Conservation (phyloP, 23 red algal genomes). For the Chondrus crispus region DNA sequence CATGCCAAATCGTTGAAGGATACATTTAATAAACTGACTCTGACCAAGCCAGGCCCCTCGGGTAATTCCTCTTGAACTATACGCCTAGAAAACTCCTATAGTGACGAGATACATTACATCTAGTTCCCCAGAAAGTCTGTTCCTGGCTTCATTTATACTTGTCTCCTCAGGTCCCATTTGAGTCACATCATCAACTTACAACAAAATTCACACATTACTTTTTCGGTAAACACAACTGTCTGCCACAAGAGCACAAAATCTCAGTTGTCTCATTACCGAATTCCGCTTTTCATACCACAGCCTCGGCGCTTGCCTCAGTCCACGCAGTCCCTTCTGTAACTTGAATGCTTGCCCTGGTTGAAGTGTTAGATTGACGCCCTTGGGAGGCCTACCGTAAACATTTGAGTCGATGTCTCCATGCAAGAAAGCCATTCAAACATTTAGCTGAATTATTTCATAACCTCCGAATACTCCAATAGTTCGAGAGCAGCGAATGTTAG, state of each 20-base stretch:
- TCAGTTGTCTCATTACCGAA: neutral
- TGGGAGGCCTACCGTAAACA: neutral
- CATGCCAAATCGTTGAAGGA: too few relatives aligned
- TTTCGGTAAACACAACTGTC: neutral
- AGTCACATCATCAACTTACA: neutral
- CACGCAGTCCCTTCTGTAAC: neutral
- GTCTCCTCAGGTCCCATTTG: neutral
- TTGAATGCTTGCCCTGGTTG: neutral
- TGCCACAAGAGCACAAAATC: neutral
- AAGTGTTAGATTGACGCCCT: neutral
- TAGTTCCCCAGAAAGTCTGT: neutral
- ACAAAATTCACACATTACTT: neutral
- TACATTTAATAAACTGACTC: too few relatives aligned
- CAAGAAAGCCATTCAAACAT: neutral
- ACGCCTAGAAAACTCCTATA: too few relatives aligned
- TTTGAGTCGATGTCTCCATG: neutral
- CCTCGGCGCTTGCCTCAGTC: slow-evolving; percentile 20
- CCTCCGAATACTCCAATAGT: neutral
- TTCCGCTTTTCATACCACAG: neutral
- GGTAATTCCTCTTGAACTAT: too few relatives aligned
- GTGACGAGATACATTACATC: neutral
- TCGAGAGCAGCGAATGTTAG: neutral
- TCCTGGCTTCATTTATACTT: neutral
- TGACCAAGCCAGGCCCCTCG: too few relatives aligned
- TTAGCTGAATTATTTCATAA: neutral